These are phyloP conservation scores for Crithidia fasciculata DNA, from an alignment of 208 protist species.

Conservation along the genomic window DNA sequence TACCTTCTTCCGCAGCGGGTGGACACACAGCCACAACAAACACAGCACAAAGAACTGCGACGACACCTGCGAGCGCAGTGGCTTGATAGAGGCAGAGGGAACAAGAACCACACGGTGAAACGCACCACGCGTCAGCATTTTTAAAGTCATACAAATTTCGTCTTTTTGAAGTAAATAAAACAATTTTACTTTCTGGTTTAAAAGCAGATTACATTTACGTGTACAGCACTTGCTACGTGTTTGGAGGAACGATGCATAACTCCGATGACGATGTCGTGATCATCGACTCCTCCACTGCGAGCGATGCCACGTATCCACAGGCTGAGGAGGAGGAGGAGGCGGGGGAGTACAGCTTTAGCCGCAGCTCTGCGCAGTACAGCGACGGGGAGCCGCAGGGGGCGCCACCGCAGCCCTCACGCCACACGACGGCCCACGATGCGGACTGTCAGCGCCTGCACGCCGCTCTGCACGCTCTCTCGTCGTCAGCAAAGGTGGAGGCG, in stretches of 20 bases:
- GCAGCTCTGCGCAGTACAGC: background rate
- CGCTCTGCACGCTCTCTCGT: background rate
- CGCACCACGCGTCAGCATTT: no score
- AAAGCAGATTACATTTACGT: background rate
- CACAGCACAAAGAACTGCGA: no score
- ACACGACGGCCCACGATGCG: background rate
- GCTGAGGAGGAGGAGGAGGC: no score
- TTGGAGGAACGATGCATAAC: background rate
- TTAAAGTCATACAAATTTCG: no score
- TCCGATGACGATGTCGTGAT: constrained; percentile 32
- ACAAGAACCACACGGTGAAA: no score
- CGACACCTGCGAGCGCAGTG: no score
- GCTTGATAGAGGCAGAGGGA: no score
- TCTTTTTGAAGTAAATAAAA: background rate
- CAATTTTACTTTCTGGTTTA: background rate
- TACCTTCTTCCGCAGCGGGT: no score
- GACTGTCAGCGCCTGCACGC: background rate
- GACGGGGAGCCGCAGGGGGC: no score
- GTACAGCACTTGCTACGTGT: no score
- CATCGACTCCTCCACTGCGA: constrained; percentile 30
- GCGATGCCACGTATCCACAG: background rate
- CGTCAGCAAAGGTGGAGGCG: background rate
- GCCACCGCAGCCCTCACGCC: background rate
- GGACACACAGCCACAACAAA: no score
- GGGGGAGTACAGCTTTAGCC: background rate